Base-by-base conservation (phyloP, 441 rosid species). In the Syzygium malaccense region DNA sequence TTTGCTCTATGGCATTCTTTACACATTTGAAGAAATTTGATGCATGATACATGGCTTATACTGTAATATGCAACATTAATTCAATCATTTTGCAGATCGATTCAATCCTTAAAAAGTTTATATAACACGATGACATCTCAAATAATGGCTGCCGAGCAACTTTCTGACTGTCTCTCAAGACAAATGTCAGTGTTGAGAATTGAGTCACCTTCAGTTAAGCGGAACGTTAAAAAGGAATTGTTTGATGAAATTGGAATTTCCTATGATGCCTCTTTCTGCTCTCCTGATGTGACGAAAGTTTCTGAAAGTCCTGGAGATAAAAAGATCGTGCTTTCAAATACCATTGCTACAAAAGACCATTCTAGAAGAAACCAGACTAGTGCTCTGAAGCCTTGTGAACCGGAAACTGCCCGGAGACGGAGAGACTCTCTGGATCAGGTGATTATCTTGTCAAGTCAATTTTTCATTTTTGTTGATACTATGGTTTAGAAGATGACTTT, bases 341-440 rank as follows among this genome's bases (percentile, higher is more conserved):
- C 95, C 91, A 90, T 94, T 91, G 92, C 94, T 68, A 88, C 92
- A 68, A 94, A 91, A 92, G 92, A 93, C 91, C 95, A 94, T 92
- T 94, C 96, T 83, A 92, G 92, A 90, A 95, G 94, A 85, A 88
- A 87, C 86, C 95, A 91, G 85, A 94, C 95, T 75, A 93, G 96
- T 93, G 95, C 93, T 85, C 80, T 86, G 87, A 96, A 94, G 91
- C 92, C 91, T 91, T 92, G 92, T 79, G 98, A 96, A 88, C 93
- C 97, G 87, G 99, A 95, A 92, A 95, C 94, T 88, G 93, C 95
- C 19, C 94, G 99, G 94, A 96, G 99, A 90, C 95, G 96, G 91
- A 94, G 99, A 91, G 98, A 97, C 89, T 98, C 99, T 19, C 89
- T 98, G 87, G 99, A 95, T 92, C 94, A 93, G 95, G 99, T 96